phyloP scores from a whole-genome alignment of 345 rosid species.

The Raphanus raphanistrum region DNA sequence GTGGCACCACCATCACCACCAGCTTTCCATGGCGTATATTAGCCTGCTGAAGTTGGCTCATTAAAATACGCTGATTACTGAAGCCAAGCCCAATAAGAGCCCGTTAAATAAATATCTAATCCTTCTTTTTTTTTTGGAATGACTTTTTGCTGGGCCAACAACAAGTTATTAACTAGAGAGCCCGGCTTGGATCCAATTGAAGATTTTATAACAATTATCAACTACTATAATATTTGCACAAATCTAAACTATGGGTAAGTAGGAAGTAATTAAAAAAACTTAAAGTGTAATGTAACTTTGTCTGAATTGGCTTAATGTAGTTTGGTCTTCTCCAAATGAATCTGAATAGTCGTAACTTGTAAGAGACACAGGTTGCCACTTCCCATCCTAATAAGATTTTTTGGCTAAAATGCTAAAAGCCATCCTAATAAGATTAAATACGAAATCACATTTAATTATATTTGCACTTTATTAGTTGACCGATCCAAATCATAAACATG shows the following conservation, averaged over 20 bases:
- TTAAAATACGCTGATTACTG: constrained; percentile 13
- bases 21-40: constrained; percentile 26
- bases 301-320: too few relatives aligned
- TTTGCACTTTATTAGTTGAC: not conserved
- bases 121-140: not conserved
- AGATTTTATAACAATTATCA: too few relatives aligned
- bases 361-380: constrained; percentile 29
- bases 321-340: not conserved
- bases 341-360: constrained; percentile 20
- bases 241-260: not conserved
- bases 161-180: not conserved
- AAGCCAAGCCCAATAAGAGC: constrained; percentile 24
- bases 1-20: constrained; percentile 34
- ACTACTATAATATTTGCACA: too few relatives aligned
- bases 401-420: not conserved
- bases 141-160: constrained; percentile 6
- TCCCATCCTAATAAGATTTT: constrained; percentile 20
- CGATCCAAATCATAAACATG: constrained; percentile 19
- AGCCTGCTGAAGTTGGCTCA: constrained; percentile 15
- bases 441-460: not conserved
- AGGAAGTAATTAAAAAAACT: not conserved
- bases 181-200: not conserved
- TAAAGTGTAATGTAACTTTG: not conserved
- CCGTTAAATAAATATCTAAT: not conserved
- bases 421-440: constrained; percentile 7